These are phyloP conservation scores for Diaporthe citriasiana DNA, from an alignment of 2,329 filamentous ascomycete species.

Conservation along the genomic window DNA sequence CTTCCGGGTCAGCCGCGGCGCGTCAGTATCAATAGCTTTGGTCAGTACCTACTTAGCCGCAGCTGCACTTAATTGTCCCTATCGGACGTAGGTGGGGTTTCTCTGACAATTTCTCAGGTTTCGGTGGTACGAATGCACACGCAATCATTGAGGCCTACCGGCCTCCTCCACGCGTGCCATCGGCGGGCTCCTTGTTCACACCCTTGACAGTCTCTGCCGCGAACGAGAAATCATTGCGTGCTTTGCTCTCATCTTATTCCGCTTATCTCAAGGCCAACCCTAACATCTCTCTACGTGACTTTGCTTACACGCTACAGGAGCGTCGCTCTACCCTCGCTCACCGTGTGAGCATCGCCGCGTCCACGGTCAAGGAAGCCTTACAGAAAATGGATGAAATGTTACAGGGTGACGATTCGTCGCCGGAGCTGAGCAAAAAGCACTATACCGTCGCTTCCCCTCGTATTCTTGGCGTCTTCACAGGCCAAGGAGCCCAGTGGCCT, in stretches of 20 bases:
- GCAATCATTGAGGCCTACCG: conserved; percentile 20
- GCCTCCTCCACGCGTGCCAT: no score
- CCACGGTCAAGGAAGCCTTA: not conserved
- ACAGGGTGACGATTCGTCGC: not conserved
- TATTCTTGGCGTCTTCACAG: conserved; percentile 49
- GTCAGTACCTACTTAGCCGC: no score
- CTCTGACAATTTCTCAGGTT: not conserved
- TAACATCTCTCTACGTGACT: conserved; percentile 39
- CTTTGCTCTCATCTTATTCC: conserved; percentile 44
- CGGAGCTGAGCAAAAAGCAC: not conserved
- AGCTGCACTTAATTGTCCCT: no score
- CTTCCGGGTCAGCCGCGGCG: no score
- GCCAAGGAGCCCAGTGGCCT: conserved; percentile 53
- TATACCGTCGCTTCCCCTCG: not conserved
- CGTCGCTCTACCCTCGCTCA: not conserved
- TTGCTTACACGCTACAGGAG: conserved; percentile 46
- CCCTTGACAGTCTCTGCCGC: conserved; percentile 48
- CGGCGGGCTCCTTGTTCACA: conserved; percentile 38
- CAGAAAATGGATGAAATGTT: not conserved
- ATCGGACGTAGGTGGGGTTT: no score
- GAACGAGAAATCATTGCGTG: conserved; percentile 48
- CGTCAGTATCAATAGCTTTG: no score
- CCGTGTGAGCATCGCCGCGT: not conserved
- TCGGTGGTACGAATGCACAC: conserved; percentile 37
- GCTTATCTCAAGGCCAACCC: conserved; percentile 43